Conservation (phyloP, 495 filamentous ascomycete species). For the Penicillium ucsense region DNA sequence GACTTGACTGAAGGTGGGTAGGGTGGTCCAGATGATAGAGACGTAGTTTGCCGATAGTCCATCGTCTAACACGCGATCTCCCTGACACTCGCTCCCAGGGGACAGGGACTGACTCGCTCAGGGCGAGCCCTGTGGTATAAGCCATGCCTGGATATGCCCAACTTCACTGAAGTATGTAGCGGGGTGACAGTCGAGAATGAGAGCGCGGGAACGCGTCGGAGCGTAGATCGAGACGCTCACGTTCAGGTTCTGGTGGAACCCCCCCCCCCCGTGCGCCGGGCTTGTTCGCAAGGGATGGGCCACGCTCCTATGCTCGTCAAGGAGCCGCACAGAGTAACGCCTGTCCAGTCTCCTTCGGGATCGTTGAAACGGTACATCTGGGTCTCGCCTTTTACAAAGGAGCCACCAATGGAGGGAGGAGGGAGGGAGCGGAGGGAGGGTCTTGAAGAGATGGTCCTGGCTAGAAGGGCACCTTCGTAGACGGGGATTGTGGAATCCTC, state of each 20-base stretch:
- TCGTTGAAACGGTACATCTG: no score
- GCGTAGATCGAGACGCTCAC: conserved; percentile 14
- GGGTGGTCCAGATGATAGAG: no score
- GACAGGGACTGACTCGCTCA: conserved; percentile 25
- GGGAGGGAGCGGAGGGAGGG: no score
- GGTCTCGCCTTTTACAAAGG: no score
- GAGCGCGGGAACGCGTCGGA: conserved; percentile 6
- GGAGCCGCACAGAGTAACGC: conserved; percentile 5
- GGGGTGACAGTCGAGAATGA: conserved; percentile 23
- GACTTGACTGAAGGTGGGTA: no score
- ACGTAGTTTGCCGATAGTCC: no score
- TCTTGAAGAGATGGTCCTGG: no score
- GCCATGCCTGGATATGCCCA: conserved; percentile 40
- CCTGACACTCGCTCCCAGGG: conserved; percentile 25
- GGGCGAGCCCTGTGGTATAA: conserved; percentile 27
- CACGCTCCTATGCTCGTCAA: conserved; percentile 12
- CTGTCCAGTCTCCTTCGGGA: no score
- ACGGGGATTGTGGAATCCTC: no score
- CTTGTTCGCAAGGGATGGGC: conserved; percentile 29
- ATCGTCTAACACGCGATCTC: conserved; percentile 1
- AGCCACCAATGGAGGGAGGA: no score
- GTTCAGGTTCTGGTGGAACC: conserved; percentile 26
- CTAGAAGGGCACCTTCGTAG: no score
- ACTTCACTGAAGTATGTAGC: conserved; percentile 35
- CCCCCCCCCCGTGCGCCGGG: not conserved